Base-by-base conservation (phyloP, 768 basidiomycete genomes). In the Calocybe gangraenosa region DNA sequence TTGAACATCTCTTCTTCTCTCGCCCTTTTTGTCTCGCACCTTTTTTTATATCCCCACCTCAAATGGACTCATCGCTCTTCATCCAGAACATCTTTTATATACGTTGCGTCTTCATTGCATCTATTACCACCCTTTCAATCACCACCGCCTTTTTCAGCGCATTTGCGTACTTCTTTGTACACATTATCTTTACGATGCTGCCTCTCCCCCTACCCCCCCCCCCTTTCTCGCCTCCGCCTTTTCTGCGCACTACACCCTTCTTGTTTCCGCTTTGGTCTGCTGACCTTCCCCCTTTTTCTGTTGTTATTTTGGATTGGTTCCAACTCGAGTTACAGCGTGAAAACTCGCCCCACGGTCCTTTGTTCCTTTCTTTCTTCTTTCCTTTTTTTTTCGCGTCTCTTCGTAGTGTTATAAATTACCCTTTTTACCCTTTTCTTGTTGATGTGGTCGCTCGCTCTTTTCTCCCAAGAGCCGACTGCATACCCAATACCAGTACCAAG, bases 281-380 rank as follows among this genome's bases (percentile, higher is more conserved):
- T 36, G 35, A 7, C n/a, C 30, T 15, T 35, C 20, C 17, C 38
- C 31, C 39, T 43, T 37, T 30, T 40, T 33, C 20, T 30, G 37
- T 46, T 22, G 44, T 21, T 33, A 28, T 28, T 28, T 5, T 28
- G 25, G 25, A 28, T 28, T 28, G 25, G 25, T 11, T 3, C 52
- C 48, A 53, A 53, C 52, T 53, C 49, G 52, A 53, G 52, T 50
- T 47, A 45, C 52, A 50, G 52, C 50, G 48, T 18, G 52, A 42
- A 50, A 33, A 50, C 52, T 53, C 52, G 49, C 2, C 21, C 15
- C 48, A 53, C 52, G 20, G 32, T 53, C 52, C 25, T 53, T 53
- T 25, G 17, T 17, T 15, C 42, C 42, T 34, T 38, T 52, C 34
- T 45, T 28, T 40, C 35, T 2, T 14, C 14, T n/a, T n/a, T 4